Evolutionary conservation across 768 basidiomycete genomes (phyloP), one percentile per base, ranked within the genome.

Genomic region (Trametes gibbosa): DNA sequence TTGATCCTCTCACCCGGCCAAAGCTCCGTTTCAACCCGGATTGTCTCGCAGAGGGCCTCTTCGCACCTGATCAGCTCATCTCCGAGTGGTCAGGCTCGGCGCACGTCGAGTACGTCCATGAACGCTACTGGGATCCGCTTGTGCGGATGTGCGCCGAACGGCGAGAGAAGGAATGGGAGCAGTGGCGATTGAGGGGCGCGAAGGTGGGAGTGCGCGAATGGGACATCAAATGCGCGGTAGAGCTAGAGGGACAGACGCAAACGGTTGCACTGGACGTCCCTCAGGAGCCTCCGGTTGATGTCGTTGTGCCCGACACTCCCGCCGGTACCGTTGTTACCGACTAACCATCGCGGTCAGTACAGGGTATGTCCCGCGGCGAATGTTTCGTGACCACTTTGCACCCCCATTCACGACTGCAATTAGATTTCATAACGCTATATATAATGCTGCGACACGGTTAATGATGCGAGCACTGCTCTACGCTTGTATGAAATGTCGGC

Each of bases 11-110:
- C 58, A 93, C 92, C 0, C 83, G 85, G 29, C 71, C 79, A 35
- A 91, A 92, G 72, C 78, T 91, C 72, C 80, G 84, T 56, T 90
- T 92, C 72, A 91, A 92, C 66, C 87, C 88, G 1, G 71, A 80
- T 21, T 77, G 86, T 23, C 74, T 88, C 58, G 73, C 84, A 61
- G 89, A 89, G 34, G 82, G 81, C 2, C 72, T 94, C 39, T 89
- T 95, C 70, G 76, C 81, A 0, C 72, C 82, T 1, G 85, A 89
- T 41, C 85, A 86, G 75, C 79, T 95, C 53, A 85, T 90, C 75
- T 74, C 73, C 16, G 80, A 86, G 66, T 94, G 92, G 86, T 83
- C 81, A 16, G 94, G 93, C 23, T 72, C 73, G 9, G 71, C 77
- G 39, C 76, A 85, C 37, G 90, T 95, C 64, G 80, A 81, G 56